phyloP scores from a whole-genome alignment of 23 red algal genomes.

The Gracilariopsis chorda region DNA sequence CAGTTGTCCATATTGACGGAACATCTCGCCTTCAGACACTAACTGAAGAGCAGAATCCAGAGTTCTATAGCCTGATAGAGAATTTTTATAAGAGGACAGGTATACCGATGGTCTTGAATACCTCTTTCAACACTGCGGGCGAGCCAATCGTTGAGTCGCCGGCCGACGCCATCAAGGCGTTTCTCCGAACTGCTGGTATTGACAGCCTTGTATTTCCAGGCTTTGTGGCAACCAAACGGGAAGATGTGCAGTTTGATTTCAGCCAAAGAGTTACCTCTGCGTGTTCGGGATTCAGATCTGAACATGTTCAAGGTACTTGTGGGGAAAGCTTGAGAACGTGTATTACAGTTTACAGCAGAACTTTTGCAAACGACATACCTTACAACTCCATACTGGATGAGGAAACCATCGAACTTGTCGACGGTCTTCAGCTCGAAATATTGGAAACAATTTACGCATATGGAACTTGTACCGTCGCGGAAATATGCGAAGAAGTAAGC shows the following conservation, averaged over 20 bases:
- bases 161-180: constrained; percentile 54
- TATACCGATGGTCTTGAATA: constrained; percentile 80
- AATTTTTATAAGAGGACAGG: constrained; percentile 43
- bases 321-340: constrained; percentile 16
- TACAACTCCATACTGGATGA: background rate
- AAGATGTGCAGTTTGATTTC: background rate
- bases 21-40: constrained; percentile 67
- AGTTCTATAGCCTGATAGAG: constrained; percentile 38
- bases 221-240: constrained; percentile 13
- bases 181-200: constrained; percentile 64
- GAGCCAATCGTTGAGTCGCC: constrained; percentile 89
- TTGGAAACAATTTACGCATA: constrained; percentile 24
- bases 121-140: constrained; percentile 76
- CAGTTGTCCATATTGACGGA: constrained; percentile 70
- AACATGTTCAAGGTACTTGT: constrained; percentile 25
- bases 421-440: constrained; percentile 45
- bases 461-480: background rate
- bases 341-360: background rate
- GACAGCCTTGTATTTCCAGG: constrained; percentile 67
- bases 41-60: constrained; percentile 17
- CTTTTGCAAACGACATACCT: background rate
- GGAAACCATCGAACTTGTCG: background rate
- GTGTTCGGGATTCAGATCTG: constrained; percentile 28
- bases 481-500: background rate
- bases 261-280: background rate